Evolutionary conservation across 768 basidiomycete species (phyloP).

Genomic region (Tulasnella sp.): DNA sequence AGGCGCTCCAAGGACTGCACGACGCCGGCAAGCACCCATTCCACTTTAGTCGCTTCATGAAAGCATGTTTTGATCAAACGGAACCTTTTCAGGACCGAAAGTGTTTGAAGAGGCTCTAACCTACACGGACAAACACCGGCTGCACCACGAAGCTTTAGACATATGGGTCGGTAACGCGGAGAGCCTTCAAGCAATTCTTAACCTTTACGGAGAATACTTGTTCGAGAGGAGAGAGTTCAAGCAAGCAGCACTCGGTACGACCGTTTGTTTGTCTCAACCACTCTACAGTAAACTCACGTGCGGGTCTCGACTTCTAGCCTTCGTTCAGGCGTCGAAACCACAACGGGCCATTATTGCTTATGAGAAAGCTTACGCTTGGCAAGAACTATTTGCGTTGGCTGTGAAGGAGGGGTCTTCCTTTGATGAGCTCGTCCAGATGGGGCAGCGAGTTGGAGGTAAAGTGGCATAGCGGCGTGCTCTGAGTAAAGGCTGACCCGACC

Average conservation of each 20-base stretch:
- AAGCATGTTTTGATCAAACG: neutral
- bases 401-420: constrained; percentile 47
- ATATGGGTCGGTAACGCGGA: constrained; percentile 65
- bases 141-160: constrained; percentile 68
- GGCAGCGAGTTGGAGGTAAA: constrained; percentile 76
- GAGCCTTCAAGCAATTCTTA: constrained; percentile 60
- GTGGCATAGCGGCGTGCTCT: constrained; percentile 18
- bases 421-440: constrained; percentile 61
- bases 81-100: constrained; percentile 50
- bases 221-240: constrained; percentile 79
- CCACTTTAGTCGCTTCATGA: neutral
- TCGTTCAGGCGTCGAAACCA: constrained; percentile 59
- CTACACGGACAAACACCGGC: constrained; percentile 73
- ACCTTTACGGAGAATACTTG: constrained; percentile 80
- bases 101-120: constrained; percentile 74
- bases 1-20: constrained; percentile 69
- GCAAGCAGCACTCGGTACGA: constrained; percentile 74
- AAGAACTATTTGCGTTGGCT: constrained; percentile 83
- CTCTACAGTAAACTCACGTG: constrained; percentile 9
- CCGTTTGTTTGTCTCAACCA: neutral
- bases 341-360: constrained; percentile 81
- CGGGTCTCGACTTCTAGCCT: constrained; percentile 45
- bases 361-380: constrained; percentile 86
- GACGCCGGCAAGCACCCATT: constrained; percentile 55
- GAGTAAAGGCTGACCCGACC: constrained; percentile 4